These are phyloP conservation scores for Scutellaria minor DNA, from an alignment of 257 asterid species.

Conservation along the genomic window DNA sequence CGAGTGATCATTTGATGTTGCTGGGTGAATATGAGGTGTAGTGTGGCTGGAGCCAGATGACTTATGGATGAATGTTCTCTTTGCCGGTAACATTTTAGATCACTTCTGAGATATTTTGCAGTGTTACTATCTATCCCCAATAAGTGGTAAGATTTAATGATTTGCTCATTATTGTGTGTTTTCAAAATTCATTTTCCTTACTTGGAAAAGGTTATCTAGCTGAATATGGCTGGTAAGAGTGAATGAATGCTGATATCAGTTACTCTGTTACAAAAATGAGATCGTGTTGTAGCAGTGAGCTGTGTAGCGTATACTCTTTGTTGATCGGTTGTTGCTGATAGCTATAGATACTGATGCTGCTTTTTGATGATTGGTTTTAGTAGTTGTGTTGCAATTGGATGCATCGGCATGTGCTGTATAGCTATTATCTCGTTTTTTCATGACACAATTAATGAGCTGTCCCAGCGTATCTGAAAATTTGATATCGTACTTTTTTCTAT, in stretches of 20 bases:
- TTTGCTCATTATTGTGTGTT: constrained; percentile 9
- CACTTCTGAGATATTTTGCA: constrained; percentile 21
- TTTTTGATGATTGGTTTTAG: constrained; percentile 47
- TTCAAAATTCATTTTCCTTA: background rate
- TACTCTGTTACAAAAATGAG: constrained; percentile 57
- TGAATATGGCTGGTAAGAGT: no score
- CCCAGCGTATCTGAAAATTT: background rate
- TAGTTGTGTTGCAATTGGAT: constrained; percentile 57
- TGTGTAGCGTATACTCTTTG: constrained; percentile 42
- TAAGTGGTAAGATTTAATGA: constrained; percentile 29
- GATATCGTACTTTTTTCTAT: background rate
- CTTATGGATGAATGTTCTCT: constrained; percentile 27
- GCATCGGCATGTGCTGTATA: background rate
- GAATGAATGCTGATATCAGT: constrained; percentile 42
- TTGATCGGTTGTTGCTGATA: constrained; percentile 58
- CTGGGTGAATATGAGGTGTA: constrained; percentile 26
- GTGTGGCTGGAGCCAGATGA: constrained; percentile 47
- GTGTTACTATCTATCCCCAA: background rate
- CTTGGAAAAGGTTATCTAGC: constrained; percentile 7
- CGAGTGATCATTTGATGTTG: constrained; percentile 45
- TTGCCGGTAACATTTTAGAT: constrained; percentile 33
- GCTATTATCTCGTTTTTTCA: background rate
- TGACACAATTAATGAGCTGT: background rate
- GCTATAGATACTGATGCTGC: constrained; percentile 50
- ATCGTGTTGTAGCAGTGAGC: constrained; percentile 54